Conservation (phyloP, 176 grass and related monocot species). For the Typha latifolia region DNA sequence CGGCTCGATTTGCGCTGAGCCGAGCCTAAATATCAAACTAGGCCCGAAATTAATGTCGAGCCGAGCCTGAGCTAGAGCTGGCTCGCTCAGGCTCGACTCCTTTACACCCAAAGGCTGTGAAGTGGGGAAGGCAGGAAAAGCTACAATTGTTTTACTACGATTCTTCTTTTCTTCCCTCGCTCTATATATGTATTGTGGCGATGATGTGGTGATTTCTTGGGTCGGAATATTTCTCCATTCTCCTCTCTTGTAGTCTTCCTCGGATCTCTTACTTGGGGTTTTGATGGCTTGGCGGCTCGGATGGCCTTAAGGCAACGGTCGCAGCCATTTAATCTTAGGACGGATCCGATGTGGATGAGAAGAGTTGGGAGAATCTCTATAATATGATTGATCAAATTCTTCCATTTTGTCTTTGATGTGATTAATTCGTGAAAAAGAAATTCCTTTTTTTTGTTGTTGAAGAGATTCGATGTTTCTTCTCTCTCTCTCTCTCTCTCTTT, state of each 20-base stretch:
- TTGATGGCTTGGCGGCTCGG: background rate
- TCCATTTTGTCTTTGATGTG: background rate
- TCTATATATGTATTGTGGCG: background rate
- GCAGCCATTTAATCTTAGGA: background rate
- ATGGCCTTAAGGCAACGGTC: background rate
- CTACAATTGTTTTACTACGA: no score
- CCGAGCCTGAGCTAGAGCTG: no score
- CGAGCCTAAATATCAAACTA: no score
- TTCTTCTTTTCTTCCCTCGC: no score
- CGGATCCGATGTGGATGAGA: background rate
- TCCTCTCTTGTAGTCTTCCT: background rate
- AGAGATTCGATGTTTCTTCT: no score
- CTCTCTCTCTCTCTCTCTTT: background rate
- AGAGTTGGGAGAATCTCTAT: background rate
- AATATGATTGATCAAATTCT: conserved; percentile 21
- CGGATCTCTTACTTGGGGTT: background rate
- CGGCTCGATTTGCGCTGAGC: no score
- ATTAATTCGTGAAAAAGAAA: background rate
- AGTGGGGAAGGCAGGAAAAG: no score
- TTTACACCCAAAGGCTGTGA: no score
- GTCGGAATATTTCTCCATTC: background rate
- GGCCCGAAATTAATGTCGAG: no score
- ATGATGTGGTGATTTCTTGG: background rate
- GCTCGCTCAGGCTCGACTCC: background rate
- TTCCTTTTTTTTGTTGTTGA: no score